A percentile compares a stretch with the other conserved stretches of the same genome.
Evolutionary conservation across 768 basidiomycete genomes (phyloP).

Genomic region (Amanita rimosa): DNA sequence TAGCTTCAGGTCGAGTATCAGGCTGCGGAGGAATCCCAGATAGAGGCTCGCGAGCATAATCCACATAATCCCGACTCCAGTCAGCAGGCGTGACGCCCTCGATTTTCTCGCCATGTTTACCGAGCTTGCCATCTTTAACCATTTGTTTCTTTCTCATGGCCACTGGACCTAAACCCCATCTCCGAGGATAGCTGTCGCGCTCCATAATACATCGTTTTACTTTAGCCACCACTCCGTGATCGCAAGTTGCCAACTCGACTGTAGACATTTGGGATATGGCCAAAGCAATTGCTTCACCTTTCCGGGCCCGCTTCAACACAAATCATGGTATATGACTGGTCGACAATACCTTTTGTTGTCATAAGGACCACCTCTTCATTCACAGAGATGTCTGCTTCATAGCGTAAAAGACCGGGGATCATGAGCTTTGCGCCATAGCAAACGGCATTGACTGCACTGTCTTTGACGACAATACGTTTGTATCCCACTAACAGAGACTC

Average conservation of each 20-base stretch:
- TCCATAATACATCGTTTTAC: slow-evolving; percentile 99
- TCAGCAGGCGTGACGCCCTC: slow-evolving; percentile 80
- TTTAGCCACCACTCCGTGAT: slow-evolving; percentile 98
- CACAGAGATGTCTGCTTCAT: slow-evolving; percentile 88
- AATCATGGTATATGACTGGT: slow-evolving; percentile 1
- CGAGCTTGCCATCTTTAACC: slow-evolving; percentile 94
- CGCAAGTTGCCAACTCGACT: slow-evolving; percentile 94
- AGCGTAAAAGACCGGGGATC: slow-evolving; percentile 96
- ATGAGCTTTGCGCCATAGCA: slow-evolving; percentile 99
- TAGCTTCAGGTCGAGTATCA: slow-evolving; percentile 21
- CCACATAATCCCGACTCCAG: slow-evolving; percentile 91
- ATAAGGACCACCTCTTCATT: slow-evolving; percentile 96
- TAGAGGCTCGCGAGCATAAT: slow-evolving; percentile 62
- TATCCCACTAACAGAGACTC: slow-evolving; percentile 92
- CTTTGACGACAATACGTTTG: slow-evolving; percentile 98
- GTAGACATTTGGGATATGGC: slow-evolving; percentile 98
- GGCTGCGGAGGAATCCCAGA: not conserved
- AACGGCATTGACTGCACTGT: slow-evolving; percentile 97
- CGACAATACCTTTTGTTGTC: slow-evolving; percentile 82
- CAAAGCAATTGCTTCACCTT: slow-evolving; percentile 88
- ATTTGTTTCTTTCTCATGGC: slow-evolving; percentile 97
- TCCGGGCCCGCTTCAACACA: slow-evolving; percentile 4
- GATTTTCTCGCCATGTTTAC: slow-evolving; percentile 88
- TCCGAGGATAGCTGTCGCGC: slow-evolving; percentile 92
- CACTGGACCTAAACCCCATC: slow-evolving; percentile 98